Conservation (phyloP, 176 grass and related monocot species). For the Puccinellia tenuiflora region DNA sequence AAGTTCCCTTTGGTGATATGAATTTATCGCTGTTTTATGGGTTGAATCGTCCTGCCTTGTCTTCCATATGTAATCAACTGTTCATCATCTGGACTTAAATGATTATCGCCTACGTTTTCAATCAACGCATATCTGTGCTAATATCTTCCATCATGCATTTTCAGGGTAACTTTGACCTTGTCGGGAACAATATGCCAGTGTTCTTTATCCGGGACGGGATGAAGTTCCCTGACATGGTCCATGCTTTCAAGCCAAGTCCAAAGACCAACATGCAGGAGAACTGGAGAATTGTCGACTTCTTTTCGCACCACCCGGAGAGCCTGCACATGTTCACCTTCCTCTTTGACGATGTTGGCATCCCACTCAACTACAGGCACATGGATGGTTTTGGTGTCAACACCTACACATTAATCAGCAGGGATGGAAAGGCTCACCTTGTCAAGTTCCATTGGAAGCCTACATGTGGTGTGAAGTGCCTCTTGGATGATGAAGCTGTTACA, state of each 20-base stretch:
- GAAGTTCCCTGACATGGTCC: constrained; percentile 95
- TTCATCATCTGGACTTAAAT: neutral
- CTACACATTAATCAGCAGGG: constrained; percentile 66
- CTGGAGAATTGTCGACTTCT: constrained; percentile 90
- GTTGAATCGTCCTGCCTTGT: neutral
- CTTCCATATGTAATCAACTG: neutral
- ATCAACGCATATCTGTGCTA: constrained; percentile 9
- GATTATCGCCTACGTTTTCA: neutral
- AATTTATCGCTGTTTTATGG: neutral
- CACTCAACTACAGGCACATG: constrained; percentile 90
- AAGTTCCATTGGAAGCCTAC: constrained; percentile 94
- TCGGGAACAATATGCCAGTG: constrained; percentile 93
- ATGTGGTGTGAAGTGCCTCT: constrained; percentile 75
- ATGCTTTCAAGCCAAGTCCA: constrained; percentile 87
- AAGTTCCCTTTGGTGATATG: neutral
- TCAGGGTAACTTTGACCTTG: constrained; percentile 93
- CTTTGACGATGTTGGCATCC: constrained; percentile 83
- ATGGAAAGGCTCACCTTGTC: constrained; percentile 67
- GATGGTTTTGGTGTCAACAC: constrained; percentile 91
- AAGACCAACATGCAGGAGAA: constrained; percentile 89
- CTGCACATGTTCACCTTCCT: constrained; percentile 92
- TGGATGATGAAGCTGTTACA: constrained; percentile 75
- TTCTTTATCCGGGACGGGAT: constrained; percentile 94
- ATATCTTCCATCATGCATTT: constrained; percentile 4
- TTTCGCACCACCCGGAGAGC: constrained; percentile 88